Percentiles rank a stretch among this genome's conserved stretches.
Conservation (phyloP, 1,139 yeast species). For the Geotrichum carabidarum region DNA sequence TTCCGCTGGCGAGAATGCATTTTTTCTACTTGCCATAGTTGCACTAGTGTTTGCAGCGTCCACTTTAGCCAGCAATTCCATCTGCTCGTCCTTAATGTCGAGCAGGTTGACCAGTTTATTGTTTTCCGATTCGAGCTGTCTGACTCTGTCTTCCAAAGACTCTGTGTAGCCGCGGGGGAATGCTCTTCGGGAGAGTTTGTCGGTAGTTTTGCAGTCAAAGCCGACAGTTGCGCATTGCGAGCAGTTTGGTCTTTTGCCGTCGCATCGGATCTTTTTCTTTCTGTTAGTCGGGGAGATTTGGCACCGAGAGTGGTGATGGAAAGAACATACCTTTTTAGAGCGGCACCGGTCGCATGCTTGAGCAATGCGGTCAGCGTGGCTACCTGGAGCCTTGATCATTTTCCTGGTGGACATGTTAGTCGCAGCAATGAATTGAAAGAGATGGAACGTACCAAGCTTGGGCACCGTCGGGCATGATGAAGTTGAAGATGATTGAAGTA, state of each 20-base stretch:
- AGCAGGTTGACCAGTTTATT: conserved; percentile 47
- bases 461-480: conserved; percentile 23
- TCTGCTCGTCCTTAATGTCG: conserved; percentile 59
- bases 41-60: conserved; percentile 19
- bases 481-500: not conserved
- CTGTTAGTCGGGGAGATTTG: not conserved
- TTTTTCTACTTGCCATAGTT: not conserved
- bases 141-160: conserved; percentile 57
- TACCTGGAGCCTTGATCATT: conserved; percentile 61
- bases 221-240: conserved; percentile 62
- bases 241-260: conserved; percentile 57
- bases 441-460: conserved; percentile 19
- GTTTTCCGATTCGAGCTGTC: conserved; percentile 59
- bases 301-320: not conserved
- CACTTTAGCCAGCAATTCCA: conserved; percentile 38
- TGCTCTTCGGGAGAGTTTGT: conserved; percentile 62
- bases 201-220: conserved; percentile 69
- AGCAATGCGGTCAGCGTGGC: conserved; percentile 55
- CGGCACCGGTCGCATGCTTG: conserved; percentile 88
- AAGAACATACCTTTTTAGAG: conserved; percentile 47
- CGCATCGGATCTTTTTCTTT: conserved; percentile 52
- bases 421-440: not conserved
- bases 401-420: conserved; percentile 34
- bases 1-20: not conserved
- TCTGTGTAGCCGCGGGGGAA: conserved; percentile 75